These are phyloP conservation scores for Cercospora canescens DNA, from an alignment of 2,329 filamentous ascomycete genomes.

Conservation along the genomic window DNA sequence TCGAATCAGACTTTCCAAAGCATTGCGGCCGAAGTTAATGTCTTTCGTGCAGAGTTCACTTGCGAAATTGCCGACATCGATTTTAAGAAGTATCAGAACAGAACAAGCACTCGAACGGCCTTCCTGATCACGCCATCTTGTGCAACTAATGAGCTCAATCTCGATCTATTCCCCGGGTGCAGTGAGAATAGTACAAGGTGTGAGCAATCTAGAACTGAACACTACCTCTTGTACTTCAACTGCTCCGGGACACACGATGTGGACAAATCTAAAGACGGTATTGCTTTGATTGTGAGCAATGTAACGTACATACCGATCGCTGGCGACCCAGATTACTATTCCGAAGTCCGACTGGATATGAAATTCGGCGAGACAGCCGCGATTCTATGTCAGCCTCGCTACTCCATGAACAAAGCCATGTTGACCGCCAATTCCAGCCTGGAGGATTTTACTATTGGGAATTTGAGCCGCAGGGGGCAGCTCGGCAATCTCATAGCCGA, in stretches of 20 bases:
- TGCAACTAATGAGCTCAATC: neutral
- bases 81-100: too few species aligned
- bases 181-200: too few species aligned
- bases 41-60: neutral
- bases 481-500: too few species aligned
- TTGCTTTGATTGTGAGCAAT: neutral
- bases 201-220: neutral
- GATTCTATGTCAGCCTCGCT: neutral
- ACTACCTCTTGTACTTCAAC: neutral
- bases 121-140: neutral
- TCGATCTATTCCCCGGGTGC: too few species aligned
- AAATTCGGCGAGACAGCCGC: neutral
- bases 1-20: neutral
- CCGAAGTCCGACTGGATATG: too few species aligned
- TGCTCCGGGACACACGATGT: too few species aligned
- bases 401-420: neutral
- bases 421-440: neutral
- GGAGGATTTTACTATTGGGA: neutral
- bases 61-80: neutral
- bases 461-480: too few species aligned
- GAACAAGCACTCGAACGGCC: neutral
- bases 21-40: neutral
- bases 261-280: neutral
- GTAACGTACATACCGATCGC: neutral
- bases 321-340: too few species aligned